A percentile compares a stretch with the other conserved stretches of the same genome.
Evolutionary conservation across 2,329 filamentous ascomycete genomes (phyloP).

Genomic region (Penicillium hesseltinei): DNA sequence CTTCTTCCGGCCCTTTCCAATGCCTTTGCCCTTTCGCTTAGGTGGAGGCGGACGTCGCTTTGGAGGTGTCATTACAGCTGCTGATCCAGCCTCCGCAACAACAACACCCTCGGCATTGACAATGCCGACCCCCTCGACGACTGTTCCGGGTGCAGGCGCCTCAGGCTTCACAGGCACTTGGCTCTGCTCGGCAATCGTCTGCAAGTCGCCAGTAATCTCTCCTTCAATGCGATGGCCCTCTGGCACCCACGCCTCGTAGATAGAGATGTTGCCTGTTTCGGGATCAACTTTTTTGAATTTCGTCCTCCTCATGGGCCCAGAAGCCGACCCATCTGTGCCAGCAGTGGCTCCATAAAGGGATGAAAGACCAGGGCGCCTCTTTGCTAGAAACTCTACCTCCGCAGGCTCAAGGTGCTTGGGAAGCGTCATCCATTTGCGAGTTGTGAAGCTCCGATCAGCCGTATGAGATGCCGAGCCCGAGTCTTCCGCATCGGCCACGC

Average conservation of each 20-base stretch:
- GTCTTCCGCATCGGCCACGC: slow-evolving; percentile 36
- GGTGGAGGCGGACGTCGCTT: slow-evolving; percentile 70
- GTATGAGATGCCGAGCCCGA: slow-evolving; percentile 24
- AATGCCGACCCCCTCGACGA: slow-evolving; percentile 58
- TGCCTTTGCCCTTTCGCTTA: slow-evolving; percentile 76
- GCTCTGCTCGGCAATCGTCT: slow-evolving; percentile 45
- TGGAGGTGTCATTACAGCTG: slow-evolving; percentile 48
- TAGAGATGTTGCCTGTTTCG: slow-evolving; percentile 72
- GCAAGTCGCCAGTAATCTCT: slow-evolving; percentile 66
- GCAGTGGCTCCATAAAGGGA: slow-evolving; percentile 47
- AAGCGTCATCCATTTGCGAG: slow-evolving; percentile 58
- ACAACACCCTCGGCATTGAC: slow-evolving; percentile 62
- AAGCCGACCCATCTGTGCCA: slow-evolving; percentile 29
- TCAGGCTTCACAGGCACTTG: slow-evolving; percentile 35
- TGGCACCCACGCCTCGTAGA: slow-evolving; percentile 77
- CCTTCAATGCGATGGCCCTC: slow-evolving; percentile 79
- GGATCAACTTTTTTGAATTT: slow-evolving; percentile 77
- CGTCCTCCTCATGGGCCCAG: slow-evolving; percentile 68
- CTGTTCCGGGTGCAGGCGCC: slow-evolving; percentile 55
- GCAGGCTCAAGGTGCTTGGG: slow-evolving; percentile 57
- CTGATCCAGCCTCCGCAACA: slow-evolving; percentile 50
- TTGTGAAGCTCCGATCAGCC: slow-evolving; percentile 52
- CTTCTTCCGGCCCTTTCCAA: slow-evolving; percentile 75
- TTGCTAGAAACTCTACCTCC: slow-evolving; percentile 62
- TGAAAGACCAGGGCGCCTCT: slow-evolving; percentile 58